Conservation (phyloP, 768 basidiomycete genomes). For the Mycena filopes region DNA sequence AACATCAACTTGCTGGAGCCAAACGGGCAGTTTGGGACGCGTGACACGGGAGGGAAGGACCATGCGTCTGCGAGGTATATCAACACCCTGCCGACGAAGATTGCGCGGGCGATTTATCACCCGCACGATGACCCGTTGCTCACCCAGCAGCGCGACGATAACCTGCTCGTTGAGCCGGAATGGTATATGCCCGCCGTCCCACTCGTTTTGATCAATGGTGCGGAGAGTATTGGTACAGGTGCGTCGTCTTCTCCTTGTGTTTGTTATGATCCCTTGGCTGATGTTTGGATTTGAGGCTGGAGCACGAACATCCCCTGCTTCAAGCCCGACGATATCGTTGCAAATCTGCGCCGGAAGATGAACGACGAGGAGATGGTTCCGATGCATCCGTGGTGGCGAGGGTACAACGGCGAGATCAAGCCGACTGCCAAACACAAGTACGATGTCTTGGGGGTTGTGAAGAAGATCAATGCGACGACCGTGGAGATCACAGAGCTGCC, state of each 20-base stretch:
- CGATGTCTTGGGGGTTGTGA: slow-evolving; percentile 78
- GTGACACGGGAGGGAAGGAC: slow-evolving; percentile 93
- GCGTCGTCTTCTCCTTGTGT: slow-evolving; percentile 34
- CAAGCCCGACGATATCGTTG: slow-evolving; percentile 91
- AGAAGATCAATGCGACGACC: slow-evolving; percentile 86
- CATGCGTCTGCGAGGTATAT: slow-evolving; percentile 98
- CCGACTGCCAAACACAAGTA: slow-evolving; percentile 86
- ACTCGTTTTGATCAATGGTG: slow-evolving; percentile 90
- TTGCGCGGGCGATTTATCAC: slow-evolving; percentile 84
- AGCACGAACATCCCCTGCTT: slow-evolving; percentile 92
- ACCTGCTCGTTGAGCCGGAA: slow-evolving; percentile 88
- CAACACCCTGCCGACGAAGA: slow-evolving; percentile 79
- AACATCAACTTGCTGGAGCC: slow-evolving; percentile 91
- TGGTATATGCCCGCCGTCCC: slow-evolving; percentile 94
- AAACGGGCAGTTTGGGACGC: slow-evolving; percentile 96
- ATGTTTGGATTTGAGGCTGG: slow-evolving; percentile 94
- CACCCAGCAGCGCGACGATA: slow-evolving; percentile 87
- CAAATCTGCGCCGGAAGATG: slow-evolving; percentile 89
- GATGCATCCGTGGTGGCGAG: slow-evolving; percentile 98
- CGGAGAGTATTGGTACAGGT: slow-evolving; percentile 98
- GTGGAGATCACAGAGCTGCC: slow-evolving; percentile 96
- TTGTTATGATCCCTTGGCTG: background rate
- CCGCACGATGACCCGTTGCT: slow-evolving; percentile 89
- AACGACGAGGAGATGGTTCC: slow-evolving; percentile 81
- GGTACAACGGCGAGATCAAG: slow-evolving; percentile 91